Evolutionary conservation across 1,139 yeast species (phyloP), one percentile per base, ranked within the genome.

Genomic region (Petasospora fabianii): DNA sequence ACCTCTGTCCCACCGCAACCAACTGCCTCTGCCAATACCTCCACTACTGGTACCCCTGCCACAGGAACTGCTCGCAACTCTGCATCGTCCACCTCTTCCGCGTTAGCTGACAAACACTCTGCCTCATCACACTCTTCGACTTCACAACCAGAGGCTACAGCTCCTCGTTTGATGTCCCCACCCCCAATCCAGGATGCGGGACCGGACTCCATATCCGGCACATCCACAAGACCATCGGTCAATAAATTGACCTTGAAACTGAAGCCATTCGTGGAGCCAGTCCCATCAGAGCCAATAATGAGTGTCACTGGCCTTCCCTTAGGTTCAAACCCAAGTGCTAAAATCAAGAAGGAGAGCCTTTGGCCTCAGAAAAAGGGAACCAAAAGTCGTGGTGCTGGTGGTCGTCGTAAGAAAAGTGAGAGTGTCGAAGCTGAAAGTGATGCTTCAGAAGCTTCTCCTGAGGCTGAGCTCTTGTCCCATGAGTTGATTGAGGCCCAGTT

Each of bases 261-360:
- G 16, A 26, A 26, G 16, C 32, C 34, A 9, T 47, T 50, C 29
- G 58, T 64, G 12, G 92, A 84, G 55, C 90, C 92, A 0, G 69
- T 68, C 9, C 59, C 72, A 26, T 74, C 80, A 0, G 68, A 65
- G 17, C 77, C 80, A 0, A 57, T 48, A 9, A 43, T 51, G 39
- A 38, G 51, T 19, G 74, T 75, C 34, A 80, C 88, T 0, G 95
- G 95, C 1, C 66, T 74, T 29, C 82, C 90, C 3, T 59, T 84
- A 36, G 87, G 77, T 46, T 68, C 75, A 5, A 65, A 68, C 5
- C 95, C 95, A 6, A 73, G 75, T 8, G 56, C 66, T 0, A 78
- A 73, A 49, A 62, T 73, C 32, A 74, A 69, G 46, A 73, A 71
- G 48, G 82, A 77, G 39, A 66, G 75, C 21, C 48, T 70, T 27